Percentiles rank a stretch among this genome's conserved stretches.
Evolutionary conservation across 352 stramenopile genomes (phyloP).

Genomic region (Phytophthora capsici): DNA sequence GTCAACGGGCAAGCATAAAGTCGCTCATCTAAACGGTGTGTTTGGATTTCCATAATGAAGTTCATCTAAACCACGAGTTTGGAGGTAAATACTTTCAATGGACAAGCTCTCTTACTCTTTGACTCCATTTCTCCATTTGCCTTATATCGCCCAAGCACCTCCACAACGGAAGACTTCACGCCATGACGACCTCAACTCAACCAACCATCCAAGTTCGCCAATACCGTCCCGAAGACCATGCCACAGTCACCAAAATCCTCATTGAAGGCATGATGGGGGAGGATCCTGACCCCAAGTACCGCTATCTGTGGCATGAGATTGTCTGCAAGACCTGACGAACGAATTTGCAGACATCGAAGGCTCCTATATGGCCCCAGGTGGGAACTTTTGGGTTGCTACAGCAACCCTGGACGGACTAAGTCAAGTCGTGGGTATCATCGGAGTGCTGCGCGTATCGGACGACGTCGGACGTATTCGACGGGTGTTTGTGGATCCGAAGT

Average conservation of each 20-base stretch:
- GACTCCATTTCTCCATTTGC: slow-evolving; percentile 9
- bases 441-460: slow-evolving; percentile 20
- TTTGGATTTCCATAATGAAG: not conserved
- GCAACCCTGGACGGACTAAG: slow-evolving; percentile 3
- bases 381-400: slow-evolving; percentile 36
- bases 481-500: slow-evolving; percentile 35
- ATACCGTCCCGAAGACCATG: slow-evolving; percentile 30
- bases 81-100: too few species aligned
- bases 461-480: slow-evolving; percentile 28
- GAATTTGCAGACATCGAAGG: slow-evolving; percentile 17
- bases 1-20: too few species aligned
- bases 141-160: not conserved
- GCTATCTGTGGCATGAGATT: slow-evolving; percentile 3
- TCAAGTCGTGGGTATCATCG: slow-evolving; percentile 35
- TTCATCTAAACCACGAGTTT: too few species aligned
- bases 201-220: slow-evolving; percentile 16
- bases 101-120: not conserved
- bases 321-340: slow-evolving; percentile 10
- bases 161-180: not conserved
- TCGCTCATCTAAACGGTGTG: slow-evolving; percentile 9
- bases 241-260: slow-evolving; percentile 23
- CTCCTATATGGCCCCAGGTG: slow-evolving; percentile 21
- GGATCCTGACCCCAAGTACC: slow-evolving; percentile 4
- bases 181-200: not conserved
- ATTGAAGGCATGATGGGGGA: slow-evolving; percentile 3